phyloP scores from a whole-genome alignment of 2,329 filamentous ascomycete species.

The Talaromyces amestolkiae region DNA sequence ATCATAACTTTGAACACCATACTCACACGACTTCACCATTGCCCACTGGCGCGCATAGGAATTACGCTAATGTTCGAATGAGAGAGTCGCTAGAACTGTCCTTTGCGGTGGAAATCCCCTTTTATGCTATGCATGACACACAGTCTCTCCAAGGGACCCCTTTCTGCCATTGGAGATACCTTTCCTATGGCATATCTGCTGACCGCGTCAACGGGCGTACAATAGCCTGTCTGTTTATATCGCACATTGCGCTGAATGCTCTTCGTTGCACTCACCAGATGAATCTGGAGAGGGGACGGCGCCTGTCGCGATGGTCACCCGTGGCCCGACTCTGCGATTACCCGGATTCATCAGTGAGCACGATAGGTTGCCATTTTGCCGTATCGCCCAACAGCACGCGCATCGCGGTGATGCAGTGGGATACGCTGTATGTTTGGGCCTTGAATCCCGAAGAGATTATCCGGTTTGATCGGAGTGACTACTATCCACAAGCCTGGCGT shows the following conservation, averaged over 20 bases:
- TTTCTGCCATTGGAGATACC: constrained; percentile 40
- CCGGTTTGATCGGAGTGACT: constrained; percentile 20
- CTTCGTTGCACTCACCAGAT: constrained; percentile 33
- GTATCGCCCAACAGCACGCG: constrained; percentile 37
- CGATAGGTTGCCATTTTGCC: constrained; percentile 39
- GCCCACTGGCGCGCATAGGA: constrained; percentile 6
- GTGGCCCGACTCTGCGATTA: constrained; percentile 40
- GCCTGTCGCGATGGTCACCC: constrained; percentile 36
- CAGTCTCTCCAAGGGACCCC: constrained; percentile 4
- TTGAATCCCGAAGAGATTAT: constrained; percentile 39
- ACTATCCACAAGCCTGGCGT: constrained; percentile 34
- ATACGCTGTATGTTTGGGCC: constrained; percentile 42
- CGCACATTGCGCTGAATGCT: constrained; percentile 30
- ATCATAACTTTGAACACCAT: constrained; percentile 28
- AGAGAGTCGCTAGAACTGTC: constrained; percentile 19
- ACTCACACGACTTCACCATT: not conserved
- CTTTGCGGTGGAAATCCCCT: constrained; percentile 42
- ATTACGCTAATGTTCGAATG: not conserved
- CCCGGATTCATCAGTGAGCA: constrained; percentile 30
- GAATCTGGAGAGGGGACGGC: constrained; percentile 42
- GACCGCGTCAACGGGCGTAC: constrained; percentile 35
- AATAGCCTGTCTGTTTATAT: constrained; percentile 39
- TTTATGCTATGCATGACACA: constrained; percentile 37
- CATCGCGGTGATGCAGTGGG: constrained; percentile 44
- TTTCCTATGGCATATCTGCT: constrained; percentile 39